Conservation (phyloP, 2,329 filamentous ascomycete species). For the Catunica adiposa region DNA sequence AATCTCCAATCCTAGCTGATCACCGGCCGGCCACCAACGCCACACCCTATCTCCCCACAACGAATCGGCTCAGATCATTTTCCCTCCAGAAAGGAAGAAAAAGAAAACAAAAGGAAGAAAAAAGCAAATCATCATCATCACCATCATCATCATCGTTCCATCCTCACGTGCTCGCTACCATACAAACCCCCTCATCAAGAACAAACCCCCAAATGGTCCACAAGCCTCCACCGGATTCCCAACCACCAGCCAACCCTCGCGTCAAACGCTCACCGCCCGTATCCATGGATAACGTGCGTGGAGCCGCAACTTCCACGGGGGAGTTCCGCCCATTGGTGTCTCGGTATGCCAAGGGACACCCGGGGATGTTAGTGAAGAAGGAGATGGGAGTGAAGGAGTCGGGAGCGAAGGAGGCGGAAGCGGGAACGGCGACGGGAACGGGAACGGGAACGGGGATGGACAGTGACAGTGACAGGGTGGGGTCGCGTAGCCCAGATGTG, state of each 20-base stretch:
- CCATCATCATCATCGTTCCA: neutral
- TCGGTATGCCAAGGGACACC: neutral
- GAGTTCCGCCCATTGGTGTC: neutral
- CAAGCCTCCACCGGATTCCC: neutral
- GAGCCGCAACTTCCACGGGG: neutral
- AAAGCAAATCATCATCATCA: neutral
- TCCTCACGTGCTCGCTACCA: neutral
- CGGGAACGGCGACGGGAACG: neutral
- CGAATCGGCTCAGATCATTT: neutral
- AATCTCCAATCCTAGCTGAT: neutral
- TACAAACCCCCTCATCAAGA: neutral
- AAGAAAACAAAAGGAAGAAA: neutral
- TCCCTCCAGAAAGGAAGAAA: neutral
- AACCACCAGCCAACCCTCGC: neutral
- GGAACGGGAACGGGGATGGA: neutral
- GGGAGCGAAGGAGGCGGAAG: neutral
- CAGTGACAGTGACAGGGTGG: neutral
- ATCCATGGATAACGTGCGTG: neutral
- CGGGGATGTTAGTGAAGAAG: neutral
- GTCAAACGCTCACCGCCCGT: neutral
- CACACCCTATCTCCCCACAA: too few relatives aligned
- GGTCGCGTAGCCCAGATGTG: neutral
- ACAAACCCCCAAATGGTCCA: neutral
- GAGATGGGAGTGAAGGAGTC: neutral
- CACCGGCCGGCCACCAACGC: neutral